phyloP scores from a whole-genome alignment of 495 filamentous ascomycete species.

The Podospora pseudopauciseta region DNA sequence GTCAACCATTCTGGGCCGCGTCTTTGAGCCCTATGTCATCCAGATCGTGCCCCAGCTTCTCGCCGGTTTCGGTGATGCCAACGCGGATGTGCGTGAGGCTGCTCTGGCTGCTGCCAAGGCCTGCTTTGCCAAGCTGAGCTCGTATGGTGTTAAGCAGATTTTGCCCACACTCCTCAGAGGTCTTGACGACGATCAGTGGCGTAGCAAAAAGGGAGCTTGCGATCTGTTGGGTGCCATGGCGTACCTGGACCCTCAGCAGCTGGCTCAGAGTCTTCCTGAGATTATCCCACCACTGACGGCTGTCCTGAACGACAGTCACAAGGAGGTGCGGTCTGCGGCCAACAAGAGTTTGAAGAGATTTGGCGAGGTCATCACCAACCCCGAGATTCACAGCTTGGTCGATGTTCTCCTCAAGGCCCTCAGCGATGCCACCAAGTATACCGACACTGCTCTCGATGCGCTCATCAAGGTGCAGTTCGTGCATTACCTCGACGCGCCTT shows the following conservation, averaged over 20 bases:
- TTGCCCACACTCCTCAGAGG: constrained; percentile 89
- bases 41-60: constrained; percentile 91
- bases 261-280: constrained; percentile 85
- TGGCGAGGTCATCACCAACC: constrained; percentile 96
- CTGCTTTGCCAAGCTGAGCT: constrained; percentile 88
- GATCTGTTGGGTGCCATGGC: constrained; percentile 97
- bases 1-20: constrained; percentile 74
- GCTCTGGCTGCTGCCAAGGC: constrained; percentile 91
- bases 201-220: constrained; percentile 96
- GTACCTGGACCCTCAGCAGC: constrained; percentile 90
- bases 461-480: constrained; percentile 95
- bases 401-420: constrained; percentile 90
- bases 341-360: constrained; percentile 96
- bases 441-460: constrained; percentile 87
- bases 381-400: constrained; percentile 88
- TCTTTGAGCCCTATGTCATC: constrained; percentile 95
- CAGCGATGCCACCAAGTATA: constrained; percentile 96
- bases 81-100: constrained; percentile 83
- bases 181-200: constrained; percentile 92
- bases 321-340: constrained; percentile 86
- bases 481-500: constrained; percentile 94
- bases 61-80: constrained; percentile 81
- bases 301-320: constrained; percentile 95
- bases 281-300: constrained; percentile 94
- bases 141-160: constrained; percentile 92